phyloP scores from a whole-genome alignment of 2,329 filamentous ascomycete species.

The Fusarium bactridioides region DNA sequence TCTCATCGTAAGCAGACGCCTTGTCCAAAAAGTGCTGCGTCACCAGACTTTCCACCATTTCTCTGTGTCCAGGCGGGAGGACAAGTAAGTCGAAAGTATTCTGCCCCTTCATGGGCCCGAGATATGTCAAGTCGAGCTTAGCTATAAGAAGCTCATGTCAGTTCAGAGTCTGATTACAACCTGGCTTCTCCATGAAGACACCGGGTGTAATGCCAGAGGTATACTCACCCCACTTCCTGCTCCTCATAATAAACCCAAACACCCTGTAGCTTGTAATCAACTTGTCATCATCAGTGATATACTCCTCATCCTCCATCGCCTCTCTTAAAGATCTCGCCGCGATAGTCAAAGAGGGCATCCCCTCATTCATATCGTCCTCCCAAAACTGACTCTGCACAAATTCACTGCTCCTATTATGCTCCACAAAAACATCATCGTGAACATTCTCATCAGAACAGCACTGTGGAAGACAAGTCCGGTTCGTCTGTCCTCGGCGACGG shows the following conservation, averaged over 20 bases:
- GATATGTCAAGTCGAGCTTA: not conserved
- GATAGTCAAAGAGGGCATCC: not conserved
- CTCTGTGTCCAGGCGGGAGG: accelerated
- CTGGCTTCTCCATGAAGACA: accelerated
- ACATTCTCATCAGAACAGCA: not conserved
- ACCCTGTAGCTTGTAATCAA: not conserved
- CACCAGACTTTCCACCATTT: not conserved
- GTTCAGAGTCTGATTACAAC: accelerated
- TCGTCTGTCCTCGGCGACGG: not conserved
- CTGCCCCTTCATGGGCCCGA: not conserved
- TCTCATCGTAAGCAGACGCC: not conserved
- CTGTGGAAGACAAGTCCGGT: not conserved
- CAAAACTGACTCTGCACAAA: not conserved
- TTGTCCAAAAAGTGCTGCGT: not conserved
- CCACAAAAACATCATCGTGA: not conserved
- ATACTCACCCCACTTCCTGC: not conserved
- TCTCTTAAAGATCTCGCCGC: not conserved
- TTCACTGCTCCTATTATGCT: not conserved
- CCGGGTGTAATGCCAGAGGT: not conserved
- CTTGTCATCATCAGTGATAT: not conserved
- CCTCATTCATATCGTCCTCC: not conserved
- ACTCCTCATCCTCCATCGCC: not conserved
- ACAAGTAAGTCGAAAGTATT: not conserved
- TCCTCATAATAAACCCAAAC: not conserved
- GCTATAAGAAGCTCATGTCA: accelerated